These are phyloP conservation scores for Sclerotiophoma versabilis DNA, from an alignment of 2,329 filamentous ascomycete species.

Conservation along the genomic window DNA sequence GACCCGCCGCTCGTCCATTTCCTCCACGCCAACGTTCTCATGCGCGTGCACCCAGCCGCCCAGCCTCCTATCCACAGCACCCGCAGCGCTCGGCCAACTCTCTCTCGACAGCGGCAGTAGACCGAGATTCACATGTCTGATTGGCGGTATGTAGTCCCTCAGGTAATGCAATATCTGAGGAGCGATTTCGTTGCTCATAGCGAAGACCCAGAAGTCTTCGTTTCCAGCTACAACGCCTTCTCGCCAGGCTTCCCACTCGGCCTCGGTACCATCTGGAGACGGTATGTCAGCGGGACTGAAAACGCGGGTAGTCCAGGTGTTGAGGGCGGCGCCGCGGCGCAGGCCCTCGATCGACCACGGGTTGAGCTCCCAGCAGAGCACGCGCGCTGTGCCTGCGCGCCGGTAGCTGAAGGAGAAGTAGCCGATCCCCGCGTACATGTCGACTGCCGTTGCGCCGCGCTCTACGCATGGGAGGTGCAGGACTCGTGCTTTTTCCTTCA, in stretches of 20 bases:
- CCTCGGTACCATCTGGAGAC: not conserved
- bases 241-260: conserved; percentile 1
- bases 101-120: conserved; percentile 61
- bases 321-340: conserved; percentile 49
- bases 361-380: conserved; percentile 91
- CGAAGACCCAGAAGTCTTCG: conserved; percentile 49
- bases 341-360: conserved; percentile 57
- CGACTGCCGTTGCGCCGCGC: conserved; percentile 57
- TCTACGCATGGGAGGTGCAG: conserved; percentile 55
- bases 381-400: conserved; percentile 68
- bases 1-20: conserved; percentile 32
- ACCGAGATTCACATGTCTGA: conserved; percentile 67
- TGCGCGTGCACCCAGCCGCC: conserved; percentile 68
- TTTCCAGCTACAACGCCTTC: not conserved
- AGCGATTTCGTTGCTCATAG: conserved; percentile 51
- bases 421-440: conserved; percentile 91
- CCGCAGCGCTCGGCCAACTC: conserved; percentile 59
- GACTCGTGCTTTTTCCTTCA: conserved; percentile 85
- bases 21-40: conserved; percentile 61
- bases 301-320: conserved; percentile 46
- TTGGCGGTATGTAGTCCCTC: conserved; percentile 32
- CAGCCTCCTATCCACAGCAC: conserved; percentile 52
- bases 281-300: conserved; percentile 2
- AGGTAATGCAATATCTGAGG: not conserved
- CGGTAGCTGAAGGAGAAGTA: conserved; percentile 89